Conservation (phyloP, 1,139 yeast species). For the Pichia sp. region DNA sequence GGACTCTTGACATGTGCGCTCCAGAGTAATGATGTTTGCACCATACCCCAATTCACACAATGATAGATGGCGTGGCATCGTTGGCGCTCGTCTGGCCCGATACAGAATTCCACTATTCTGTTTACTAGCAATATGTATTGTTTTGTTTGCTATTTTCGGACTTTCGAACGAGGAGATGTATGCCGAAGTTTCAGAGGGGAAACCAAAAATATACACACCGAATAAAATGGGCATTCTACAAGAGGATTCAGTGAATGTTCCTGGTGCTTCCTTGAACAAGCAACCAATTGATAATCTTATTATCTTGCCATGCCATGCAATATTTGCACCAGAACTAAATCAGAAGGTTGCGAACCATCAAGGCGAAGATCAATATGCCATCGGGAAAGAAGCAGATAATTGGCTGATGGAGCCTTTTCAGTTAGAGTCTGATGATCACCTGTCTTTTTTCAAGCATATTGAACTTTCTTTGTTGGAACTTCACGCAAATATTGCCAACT, state of each 20-base stretch:
- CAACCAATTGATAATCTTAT: slow-evolving; percentile 17
- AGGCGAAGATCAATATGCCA: background rate
- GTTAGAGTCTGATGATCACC: slow-evolving; percentile 61
- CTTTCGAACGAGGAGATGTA: slow-evolving; percentile 7
- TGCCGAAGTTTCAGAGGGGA: background rate
- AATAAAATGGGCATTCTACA: slow-evolving; percentile 1
- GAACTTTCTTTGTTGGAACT: slow-evolving; percentile 37
- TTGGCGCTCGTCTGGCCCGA: slow-evolving; percentile 1
- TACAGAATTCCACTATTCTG: slow-evolving; percentile 7
- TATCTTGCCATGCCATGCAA: slow-evolving; percentile 26
- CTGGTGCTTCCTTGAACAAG: background rate
- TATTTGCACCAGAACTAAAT: slow-evolving; percentile 19
- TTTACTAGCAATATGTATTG: slow-evolving; percentile 8
- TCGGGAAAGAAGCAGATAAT: slow-evolving; percentile 44
- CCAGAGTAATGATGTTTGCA: slow-evolving; percentile 1
- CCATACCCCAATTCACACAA: slow-evolving; percentile 2
- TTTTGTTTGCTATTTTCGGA: slow-evolving; percentile 12
- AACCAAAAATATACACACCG: background rate
- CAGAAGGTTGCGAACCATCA: background rate
- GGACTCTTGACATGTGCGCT: background rate
- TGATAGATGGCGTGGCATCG: background rate
- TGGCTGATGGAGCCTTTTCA: slow-evolving; percentile 72
- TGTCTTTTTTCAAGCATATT: slow-evolving; percentile 64
- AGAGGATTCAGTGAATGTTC: background rate
- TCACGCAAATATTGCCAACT: slow-evolving; percentile 28